Evolutionary conservation across 345 rosid species (phyloP).

Genomic region (Arabidopsis suecica): DNA sequence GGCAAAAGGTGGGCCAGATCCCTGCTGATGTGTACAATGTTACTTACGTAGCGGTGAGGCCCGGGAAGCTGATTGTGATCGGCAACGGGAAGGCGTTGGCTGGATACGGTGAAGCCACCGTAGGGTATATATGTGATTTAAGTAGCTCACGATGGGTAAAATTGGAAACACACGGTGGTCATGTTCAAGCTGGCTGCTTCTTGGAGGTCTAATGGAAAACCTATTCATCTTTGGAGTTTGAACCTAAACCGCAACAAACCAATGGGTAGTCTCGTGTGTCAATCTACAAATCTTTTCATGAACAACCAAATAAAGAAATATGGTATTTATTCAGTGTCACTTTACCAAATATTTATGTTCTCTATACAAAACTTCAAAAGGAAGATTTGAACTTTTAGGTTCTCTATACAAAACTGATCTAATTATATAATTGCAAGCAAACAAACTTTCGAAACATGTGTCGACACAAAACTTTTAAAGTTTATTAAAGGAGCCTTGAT

Average conservation of each 20-base stretch:
- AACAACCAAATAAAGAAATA: not conserved
- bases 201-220: slow-evolving; percentile 51
- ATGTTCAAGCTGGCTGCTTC: slow-evolving; percentile 67
- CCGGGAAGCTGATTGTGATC: slow-evolving; percentile 59
- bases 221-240: slow-evolving; percentile 3
- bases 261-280: not conserved
- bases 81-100: slow-evolving; percentile 49
- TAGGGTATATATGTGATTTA: slow-evolving; percentile 30
- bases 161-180: slow-evolving; percentile 54
- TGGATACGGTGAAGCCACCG: slow-evolving; percentile 42
- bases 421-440: not conserved
- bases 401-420: no score
- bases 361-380: not conserved
- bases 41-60: slow-evolving; percentile 51
- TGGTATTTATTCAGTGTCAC: not conserved
- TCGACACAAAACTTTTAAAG: not conserved
- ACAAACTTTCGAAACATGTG: not conserved
- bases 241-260: slow-evolving; percentile 32
- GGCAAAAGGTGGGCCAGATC: slow-evolving; percentile 55
- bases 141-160: slow-evolving; percentile 53
- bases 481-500: not conserved
- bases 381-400: not conserved
- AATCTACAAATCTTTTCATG: slow-evolving; percentile 10
- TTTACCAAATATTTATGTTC: not conserved
- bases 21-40: slow-evolving; percentile 58